Base-by-base conservation (phyloP, 805 yeast genomes). In the Lachancea fermentati region DNA sequence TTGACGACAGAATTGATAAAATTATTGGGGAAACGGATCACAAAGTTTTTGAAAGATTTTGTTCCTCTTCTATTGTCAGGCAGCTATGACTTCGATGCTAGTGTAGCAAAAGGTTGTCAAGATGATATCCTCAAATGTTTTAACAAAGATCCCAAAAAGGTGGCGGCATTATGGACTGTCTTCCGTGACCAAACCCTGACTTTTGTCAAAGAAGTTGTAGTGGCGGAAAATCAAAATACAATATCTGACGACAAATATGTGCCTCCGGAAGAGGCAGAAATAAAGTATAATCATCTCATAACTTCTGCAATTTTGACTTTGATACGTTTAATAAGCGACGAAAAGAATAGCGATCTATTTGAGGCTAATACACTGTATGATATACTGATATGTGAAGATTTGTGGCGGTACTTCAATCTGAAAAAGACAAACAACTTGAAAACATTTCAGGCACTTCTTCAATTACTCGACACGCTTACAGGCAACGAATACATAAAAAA, bases 61-160 rank as follows among this genome's bases (percentile, higher is more conserved):
- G 68, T 86, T 5, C 93, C 95, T 0, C 63, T 81, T 1, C 78
- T 95, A 79, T 52, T 89, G 4, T 68, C 77, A 19, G 95, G 95
- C 0, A 52, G 72, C 2, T 82, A 70, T 54, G 97, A 91, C 51
- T 54, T 71, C 2, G 97, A 89, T 48, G 58, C 77, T 33, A 45
- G 71, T 2, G 91, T 83, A 0, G 65, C 81, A 0, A 65, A 60
- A 22, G 59, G 78, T 0, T 75, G 87, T 12, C 51, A 53, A 14
- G 58, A 64, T 8, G 66, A 76, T 8, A 57, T 88, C 22, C 57
- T 65, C 13, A 52, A 55, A 3, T 73, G 85, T 5, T 87, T 91
- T 57, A 68, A 73, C 3, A 69, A 75, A 32, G 71, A 70, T 34
- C 75, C 72, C 33, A 68, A 69, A 41, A 79, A 78, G 52, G 62